Evolutionary conservation across 2,329 filamentous ascomycete species (phyloP), one percentile per base, ranked within the genome.

Genomic region (Passalora sequoiae): DNA sequence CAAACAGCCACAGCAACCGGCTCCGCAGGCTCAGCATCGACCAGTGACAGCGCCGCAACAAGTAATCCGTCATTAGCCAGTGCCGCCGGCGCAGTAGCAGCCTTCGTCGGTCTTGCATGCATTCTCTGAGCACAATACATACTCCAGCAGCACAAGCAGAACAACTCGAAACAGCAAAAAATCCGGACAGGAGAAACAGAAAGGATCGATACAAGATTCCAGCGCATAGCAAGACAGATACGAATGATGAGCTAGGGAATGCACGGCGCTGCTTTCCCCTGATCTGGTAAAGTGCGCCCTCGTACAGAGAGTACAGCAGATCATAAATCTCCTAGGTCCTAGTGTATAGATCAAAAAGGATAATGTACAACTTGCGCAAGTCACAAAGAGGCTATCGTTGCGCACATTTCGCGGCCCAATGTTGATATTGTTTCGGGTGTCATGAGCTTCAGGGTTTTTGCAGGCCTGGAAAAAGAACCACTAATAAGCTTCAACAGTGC

Each of bases 1-100:
- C 25, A 41, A 19, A 16, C 38, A 25, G 27, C 40, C 19, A 16
- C 35, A 20, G 30, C 53, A 21, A 53, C 52, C 12, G 30, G 53
- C 10, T 21, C 28, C 5, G 27, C 41, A 2, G 49, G 49, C 15
- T 27, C 33, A 4, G 21, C 43, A 13, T n/a, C 12, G 15, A 38
- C 43, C 17, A 39, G 36, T 22, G 17, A 22, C 12, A 25, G 35
- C 21, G 35, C 36, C 22, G 37, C 36, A 21, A 40, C 29, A 29
- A 40, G 25, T 19, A 22, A 37, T 8, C 36, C 21, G 20, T 28
- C 22, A 9, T 36, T 30, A 4, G 37, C 29, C 7, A 37, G 30
- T 2, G 43, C 31, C 5, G 43, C 21, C 6, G 43, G 15, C 3
- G 43, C 43, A 4, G 43, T 31, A 3, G 43, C 43, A 28, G 43